A percentile compares a stretch with the other conserved stretches of the same genome.
Evolutionary conservation across 495 filamentous ascomycete species (phyloP).

Genomic region (Hypoxylon lenormandii): DNA sequence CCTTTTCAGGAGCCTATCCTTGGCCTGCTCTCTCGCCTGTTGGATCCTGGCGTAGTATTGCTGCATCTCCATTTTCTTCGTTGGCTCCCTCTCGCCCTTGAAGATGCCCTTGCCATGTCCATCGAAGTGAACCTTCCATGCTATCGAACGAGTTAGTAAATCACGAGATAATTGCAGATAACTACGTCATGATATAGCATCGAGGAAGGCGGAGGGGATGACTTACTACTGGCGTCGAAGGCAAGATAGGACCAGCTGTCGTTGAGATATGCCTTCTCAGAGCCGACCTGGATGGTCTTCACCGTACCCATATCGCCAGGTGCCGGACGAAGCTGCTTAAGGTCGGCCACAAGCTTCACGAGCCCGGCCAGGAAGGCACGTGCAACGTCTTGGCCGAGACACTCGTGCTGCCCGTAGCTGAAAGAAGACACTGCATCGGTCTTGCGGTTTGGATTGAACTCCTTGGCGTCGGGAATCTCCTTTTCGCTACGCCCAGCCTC

Average conservation of each 20-base stretch:
- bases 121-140: constrained; percentile 46
- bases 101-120: constrained; percentile 38
- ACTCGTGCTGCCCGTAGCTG: constrained; percentile 53
- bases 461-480: constrained; percentile 36
- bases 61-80: constrained; percentile 34
- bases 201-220: neutral
- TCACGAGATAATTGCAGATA: too few relatives aligned
- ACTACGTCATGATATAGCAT: neutral
- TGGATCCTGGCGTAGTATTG: constrained; percentile 41
- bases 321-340: constrained; percentile 54
- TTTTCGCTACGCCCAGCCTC: constrained; percentile 46
- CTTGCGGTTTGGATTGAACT: constrained; percentile 44
- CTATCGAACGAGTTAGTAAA: constrained; percentile 29
- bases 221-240: constrained; percentile 54
- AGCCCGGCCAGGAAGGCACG: constrained; percentile 45
- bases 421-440: constrained; percentile 34
- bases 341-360: constrained; percentile 51
- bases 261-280: constrained; percentile 53
- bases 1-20: constrained; percentile 22
- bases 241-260: constrained; percentile 57
- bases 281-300: constrained; percentile 52
- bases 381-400: constrained; percentile 48
- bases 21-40: constrained; percentile 38
- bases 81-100: constrained; percentile 36
- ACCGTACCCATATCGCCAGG: constrained; percentile 54